phyloP scores from a whole-genome alignment of 2,329 filamentous ascomycete genomes.

The Scopulariopsis brevicaulis region DNA sequence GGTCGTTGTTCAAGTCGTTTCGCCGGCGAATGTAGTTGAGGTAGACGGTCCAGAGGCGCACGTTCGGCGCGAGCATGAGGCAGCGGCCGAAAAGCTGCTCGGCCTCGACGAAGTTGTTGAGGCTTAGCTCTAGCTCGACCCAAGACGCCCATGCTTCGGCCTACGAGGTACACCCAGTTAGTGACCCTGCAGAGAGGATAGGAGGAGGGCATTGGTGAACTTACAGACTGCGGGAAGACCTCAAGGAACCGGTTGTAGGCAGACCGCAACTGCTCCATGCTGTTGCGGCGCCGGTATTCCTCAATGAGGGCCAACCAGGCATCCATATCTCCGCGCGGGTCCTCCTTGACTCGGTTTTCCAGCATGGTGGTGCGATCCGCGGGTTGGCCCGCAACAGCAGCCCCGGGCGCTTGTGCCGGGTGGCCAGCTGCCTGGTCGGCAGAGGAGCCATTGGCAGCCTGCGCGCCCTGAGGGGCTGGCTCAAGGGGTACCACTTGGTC shows the following conservation, averaged over 20 bases:
- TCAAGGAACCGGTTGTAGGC: slow-evolving; percentile 81
- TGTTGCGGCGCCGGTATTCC: slow-evolving; percentile 72
- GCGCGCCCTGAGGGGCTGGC: not conserved
- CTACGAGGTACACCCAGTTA: slow-evolving; percentile 29
- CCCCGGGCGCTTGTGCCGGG: not conserved
- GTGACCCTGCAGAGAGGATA: not conserved
- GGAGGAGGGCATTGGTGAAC: slow-evolving; percentile 23
- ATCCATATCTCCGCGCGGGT: slow-evolving; percentile 84
- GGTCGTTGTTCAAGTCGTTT: slow-evolving; percentile 73
- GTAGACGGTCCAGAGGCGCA: slow-evolving; percentile 85
- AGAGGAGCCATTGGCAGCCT: slow-evolving; percentile 3
- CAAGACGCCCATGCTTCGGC: slow-evolving; percentile 87
- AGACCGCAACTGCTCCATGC: slow-evolving; percentile 67
- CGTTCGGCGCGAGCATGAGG: slow-evolving; percentile 67
- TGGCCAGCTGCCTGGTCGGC: not conserved
- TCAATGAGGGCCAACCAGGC: slow-evolving; percentile 83
- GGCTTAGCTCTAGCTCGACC: slow-evolving; percentile 77
- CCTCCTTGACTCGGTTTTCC: slow-evolving; percentile 84
- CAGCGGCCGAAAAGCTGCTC: slow-evolving; percentile 77
- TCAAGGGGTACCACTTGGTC: not conserved
- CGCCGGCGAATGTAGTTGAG: slow-evolving; percentile 89
- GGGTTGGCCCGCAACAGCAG: slow-evolving; percentile 1
- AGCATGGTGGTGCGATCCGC: slow-evolving; percentile 66
- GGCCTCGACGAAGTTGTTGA: slow-evolving; percentile 70
- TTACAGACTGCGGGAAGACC: slow-evolving; percentile 82